A percentile compares a stretch with the other conserved stretches of the same genome.
These are phyloP conservation scores for Syncephalastrum monosporum DNA, from an alignment of 371 early-diverging fungal genomes.

Conservation along the genomic window DNA sequence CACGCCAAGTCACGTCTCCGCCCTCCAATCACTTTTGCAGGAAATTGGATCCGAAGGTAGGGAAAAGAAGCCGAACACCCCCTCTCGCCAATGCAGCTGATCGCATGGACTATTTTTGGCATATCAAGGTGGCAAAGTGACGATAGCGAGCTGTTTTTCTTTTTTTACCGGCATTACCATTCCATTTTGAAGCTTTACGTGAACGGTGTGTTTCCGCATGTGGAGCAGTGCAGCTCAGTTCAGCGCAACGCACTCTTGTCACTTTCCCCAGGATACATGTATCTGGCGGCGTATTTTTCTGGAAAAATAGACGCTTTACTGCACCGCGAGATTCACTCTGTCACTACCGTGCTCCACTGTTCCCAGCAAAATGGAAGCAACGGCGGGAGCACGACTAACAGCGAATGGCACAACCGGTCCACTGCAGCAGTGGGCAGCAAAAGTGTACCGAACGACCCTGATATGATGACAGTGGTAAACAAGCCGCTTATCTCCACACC, in stretches of 20 bases:
- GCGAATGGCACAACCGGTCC: too few species aligned
- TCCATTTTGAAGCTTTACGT: slow-evolving; percentile 34
- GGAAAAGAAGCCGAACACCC: not conserved
- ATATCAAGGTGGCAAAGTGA: slow-evolving; percentile 49
- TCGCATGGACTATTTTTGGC: not conserved
- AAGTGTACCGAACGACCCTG: not conserved
- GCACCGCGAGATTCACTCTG: slow-evolving; percentile 49
- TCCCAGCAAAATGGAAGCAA: too few species aligned
- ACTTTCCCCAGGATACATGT: slow-evolving; percentile 48
- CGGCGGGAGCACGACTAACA: too few species aligned
- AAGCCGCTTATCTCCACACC: not conserved
- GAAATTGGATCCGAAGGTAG: slow-evolving; percentile 51
- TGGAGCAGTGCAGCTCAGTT: slow-evolving; percentile 23
- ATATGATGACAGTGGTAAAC: not conserved
- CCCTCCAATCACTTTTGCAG: slow-evolving; percentile 38
- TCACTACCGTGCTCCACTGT: slow-evolving; percentile 34
- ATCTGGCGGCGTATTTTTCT: slow-evolving; percentile 47
- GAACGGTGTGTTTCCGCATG: slow-evolving; percentile 16
- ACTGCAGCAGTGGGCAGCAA: not conserved
- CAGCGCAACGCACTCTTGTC: slow-evolving; percentile 31
- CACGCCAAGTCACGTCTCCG: slow-evolving; percentile 1
- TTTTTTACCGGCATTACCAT: slow-evolving; percentile 59
- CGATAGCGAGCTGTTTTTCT: slow-evolving; percentile 57
- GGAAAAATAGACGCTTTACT: slow-evolving; percentile 51
- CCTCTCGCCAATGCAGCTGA: not conserved